phyloP scores from a whole-genome alignment of 2,329 filamentous ascomycete genomes.

The Monosporascus ibericus region DNA sequence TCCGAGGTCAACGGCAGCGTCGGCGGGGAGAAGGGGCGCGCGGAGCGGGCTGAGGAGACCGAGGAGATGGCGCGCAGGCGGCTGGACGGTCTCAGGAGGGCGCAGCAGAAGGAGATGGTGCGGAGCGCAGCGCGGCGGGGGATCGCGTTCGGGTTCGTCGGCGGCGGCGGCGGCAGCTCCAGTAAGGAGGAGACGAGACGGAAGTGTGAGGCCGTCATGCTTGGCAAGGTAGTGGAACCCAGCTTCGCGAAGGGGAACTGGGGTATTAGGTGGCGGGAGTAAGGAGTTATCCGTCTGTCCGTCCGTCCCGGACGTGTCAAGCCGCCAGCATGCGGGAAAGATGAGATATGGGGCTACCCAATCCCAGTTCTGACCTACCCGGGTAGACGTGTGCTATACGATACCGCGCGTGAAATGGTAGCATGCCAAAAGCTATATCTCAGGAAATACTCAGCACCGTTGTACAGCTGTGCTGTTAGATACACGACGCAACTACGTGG shows the following conservation, averaged over 20 bases:
- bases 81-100: conserved; percentile 39
- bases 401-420: too few relatives aligned
- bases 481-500: too few relatives aligned
- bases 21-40: conserved; percentile 48
- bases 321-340: too few relatives aligned
- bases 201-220: conserved; percentile 55
- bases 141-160: conserved; percentile 47
- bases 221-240: conserved; percentile 50
- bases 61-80: conserved; percentile 44
- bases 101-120: conserved; percentile 32
- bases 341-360: too few relatives aligned
- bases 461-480: too few relatives aligned
- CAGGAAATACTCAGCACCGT: too few relatives aligned
- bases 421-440: too few relatives aligned
- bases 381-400: too few relatives aligned
- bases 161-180: conserved; percentile 4
- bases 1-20: conserved; percentile 52
- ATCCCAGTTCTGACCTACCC: too few relatives aligned
- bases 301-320: too few relatives aligned
- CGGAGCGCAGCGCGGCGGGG: conserved; percentile 44
- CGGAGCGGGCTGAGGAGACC: conserved; percentile 46
- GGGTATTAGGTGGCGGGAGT: conserved; percentile 51
- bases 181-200: conserved; percentile 21
- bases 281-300: neutral
- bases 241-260: conserved; percentile 57